These are phyloP conservation scores for Colletotrichum limetticola DNA, from an alignment of 2,329 filamentous ascomycete genomes.

Conservation along the genomic window DNA sequence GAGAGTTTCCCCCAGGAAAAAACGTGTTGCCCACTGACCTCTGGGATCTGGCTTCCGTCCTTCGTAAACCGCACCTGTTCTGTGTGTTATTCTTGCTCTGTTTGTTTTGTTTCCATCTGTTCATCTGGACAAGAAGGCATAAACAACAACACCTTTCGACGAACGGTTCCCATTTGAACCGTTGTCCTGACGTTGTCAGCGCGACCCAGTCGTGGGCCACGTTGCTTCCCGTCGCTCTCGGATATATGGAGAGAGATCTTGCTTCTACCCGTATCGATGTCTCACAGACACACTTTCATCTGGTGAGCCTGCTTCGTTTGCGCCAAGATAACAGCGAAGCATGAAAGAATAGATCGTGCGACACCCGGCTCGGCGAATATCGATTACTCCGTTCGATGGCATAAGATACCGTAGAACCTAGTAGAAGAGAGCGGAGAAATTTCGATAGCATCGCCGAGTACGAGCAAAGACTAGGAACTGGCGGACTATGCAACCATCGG, in stretches of 20 bases:
- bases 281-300: slow-evolving; percentile 2
- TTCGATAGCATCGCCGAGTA: background rate
- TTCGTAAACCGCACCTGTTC: background rate
- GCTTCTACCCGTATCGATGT: background rate
- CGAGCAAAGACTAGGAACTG: background rate
- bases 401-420: too few relatives aligned
- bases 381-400: background rate
- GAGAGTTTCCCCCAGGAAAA: slow-evolving; percentile 11
- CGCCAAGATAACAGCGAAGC: background rate
- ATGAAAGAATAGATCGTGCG: background rate
- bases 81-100: background rate
- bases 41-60: background rate
- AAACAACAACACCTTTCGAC: background rate
- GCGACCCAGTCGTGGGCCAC: background rate
- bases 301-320: background rate
- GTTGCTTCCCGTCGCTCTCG: slow-evolving; percentile 17
- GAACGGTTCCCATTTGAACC: background rate
- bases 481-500: background rate
- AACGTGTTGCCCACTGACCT: background rate
- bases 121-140: slow-evolving; percentile 5
- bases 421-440: background rate
- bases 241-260: background rate
- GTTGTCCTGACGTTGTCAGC: slow-evolving; percentile 9
- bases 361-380: background rate
- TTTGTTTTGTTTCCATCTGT: background rate